Evolutionary conservation across 1,284 basidiomycete genomes (phyloP).

Genomic region (Ceratobasidium sp.): DNA sequence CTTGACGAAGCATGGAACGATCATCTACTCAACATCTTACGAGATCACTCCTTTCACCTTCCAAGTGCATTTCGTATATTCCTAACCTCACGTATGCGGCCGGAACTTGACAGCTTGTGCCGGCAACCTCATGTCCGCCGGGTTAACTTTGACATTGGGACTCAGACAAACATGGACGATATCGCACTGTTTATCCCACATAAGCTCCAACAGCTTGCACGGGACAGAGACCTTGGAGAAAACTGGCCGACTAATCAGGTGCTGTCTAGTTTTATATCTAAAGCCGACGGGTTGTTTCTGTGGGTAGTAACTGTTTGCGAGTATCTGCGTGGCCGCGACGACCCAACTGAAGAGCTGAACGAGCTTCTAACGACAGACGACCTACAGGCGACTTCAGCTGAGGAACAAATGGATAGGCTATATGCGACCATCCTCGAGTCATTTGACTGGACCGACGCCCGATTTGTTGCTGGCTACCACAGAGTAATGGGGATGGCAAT

Average conservation of each 20-base stretch:
- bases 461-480: conserved; percentile 48
- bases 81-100: conserved; percentile 1
- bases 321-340: conserved; percentile 41
- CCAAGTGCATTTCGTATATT: conserved; percentile 7
- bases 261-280: neutral
- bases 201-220: neutral
- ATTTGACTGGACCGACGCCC: conserved; percentile 48
- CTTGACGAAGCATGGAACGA: neutral
- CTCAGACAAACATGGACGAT: neutral
- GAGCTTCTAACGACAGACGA: conserved; percentile 18
- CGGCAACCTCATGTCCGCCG: neutral
- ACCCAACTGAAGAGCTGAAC: conserved; percentile 45
- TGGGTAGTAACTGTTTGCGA: conserved; percentile 48
- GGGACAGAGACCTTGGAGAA: neutral
- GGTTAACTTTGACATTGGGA: neutral
- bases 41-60: neutral
- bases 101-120: conserved; percentile 4
- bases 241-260: neutral
- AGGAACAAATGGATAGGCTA: conserved; percentile 47
- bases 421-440: conserved; percentile 47
- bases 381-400: conserved; percentile 12
- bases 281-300: conserved; percentile 47
- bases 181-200: neutral
- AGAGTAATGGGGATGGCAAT: conserved; percentile 48
- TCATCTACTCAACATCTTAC: neutral